Conservation (phyloP, 2,329 filamentous ascomycete genomes). For the Bipolaris cookei region DNA sequence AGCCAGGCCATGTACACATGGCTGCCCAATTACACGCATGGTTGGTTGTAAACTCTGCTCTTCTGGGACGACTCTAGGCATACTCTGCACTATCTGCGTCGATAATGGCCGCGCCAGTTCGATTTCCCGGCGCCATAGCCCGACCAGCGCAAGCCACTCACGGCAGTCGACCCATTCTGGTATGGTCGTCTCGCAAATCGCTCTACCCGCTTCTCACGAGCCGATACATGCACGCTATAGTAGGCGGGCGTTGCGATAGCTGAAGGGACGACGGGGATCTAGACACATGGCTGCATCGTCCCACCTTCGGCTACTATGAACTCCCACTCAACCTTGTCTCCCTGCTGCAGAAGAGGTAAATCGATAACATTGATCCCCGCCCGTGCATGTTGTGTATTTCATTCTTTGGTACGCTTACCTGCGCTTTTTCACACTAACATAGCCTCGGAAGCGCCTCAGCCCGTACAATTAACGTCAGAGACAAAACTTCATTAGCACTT, state of each 20-base stretch:
- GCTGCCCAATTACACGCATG: slow-evolving; percentile 1
- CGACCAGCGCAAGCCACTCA: slow-evolving; percentile 34
- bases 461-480: slow-evolving; percentile 21
- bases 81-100: slow-evolving; percentile 14
- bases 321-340: slow-evolving; percentile 13
- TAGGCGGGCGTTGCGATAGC: slow-evolving; percentile 26
- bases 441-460: slow-evolving; percentile 20
- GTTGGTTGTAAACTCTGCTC: slow-evolving; percentile 5
- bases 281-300: slow-evolving; percentile 19
- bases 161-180: slow-evolving; percentile 11
- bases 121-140: slow-evolving; percentile 23
- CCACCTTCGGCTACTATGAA: slow-evolving; percentile 23
- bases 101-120: slow-evolving; percentile 19
- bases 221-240: slow-evolving; percentile 30
- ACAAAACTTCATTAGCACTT: slow-evolving; percentile 23
- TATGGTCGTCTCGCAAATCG: slow-evolving; percentile 24
- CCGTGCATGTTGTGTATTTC: slow-evolving; percentile 21
- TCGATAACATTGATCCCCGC: slow-evolving; percentile 22
- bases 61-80: slow-evolving; percentile 5
- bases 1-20: background rate
- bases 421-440: slow-evolving; percentile 31
- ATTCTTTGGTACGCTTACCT: slow-evolving; percentile 22
- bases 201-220: slow-evolving; percentile 26
- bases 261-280: slow-evolving; percentile 22
- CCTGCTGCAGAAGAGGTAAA: slow-evolving; percentile 29